phyloP scores from a whole-genome alignment of 192 early-diverging fungal species.

The Podila minutissima region DNA sequence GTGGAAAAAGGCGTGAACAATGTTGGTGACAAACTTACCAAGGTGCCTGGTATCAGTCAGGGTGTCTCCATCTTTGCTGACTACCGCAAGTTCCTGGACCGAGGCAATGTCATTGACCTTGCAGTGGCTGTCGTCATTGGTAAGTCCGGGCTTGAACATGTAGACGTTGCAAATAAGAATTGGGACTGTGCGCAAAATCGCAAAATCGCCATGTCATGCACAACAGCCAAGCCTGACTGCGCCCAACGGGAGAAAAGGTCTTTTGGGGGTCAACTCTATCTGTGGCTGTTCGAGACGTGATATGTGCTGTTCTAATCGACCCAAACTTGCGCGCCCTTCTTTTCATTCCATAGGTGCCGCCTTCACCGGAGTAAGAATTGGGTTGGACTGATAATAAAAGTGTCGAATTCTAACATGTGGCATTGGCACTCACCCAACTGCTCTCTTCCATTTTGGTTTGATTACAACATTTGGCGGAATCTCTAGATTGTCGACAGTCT shows the following conservation, averaged over 20 bases:
- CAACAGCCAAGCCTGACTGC: too few species aligned
- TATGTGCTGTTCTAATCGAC: too few species aligned
- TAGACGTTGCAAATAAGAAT: not conserved
- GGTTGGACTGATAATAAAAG: too few species aligned
- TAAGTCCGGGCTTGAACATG: not conserved
- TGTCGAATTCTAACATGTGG: too few species aligned
- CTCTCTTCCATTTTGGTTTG: not conserved
- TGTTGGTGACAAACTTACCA: conserved; percentile 28
- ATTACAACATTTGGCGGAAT: not conserved
- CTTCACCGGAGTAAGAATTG: conserved; percentile 54
- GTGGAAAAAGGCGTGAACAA: conserved; percentile 35
- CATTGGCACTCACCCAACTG: not conserved
- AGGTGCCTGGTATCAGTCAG: conserved; percentile 48
- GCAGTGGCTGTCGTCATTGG: conserved; percentile 75
- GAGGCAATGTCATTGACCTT: conserved; percentile 69
- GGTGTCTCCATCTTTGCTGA: conserved; percentile 59
- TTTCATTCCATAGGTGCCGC: conserved; percentile 26
- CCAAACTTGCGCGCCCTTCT: not conserved
- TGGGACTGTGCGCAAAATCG: too few species aligned
- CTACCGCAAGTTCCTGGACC: conserved; percentile 61
- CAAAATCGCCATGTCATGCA: too few species aligned
- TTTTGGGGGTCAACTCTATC: not conserved
- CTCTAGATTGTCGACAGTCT: conserved; percentile 47
- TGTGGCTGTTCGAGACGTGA: too few species aligned
- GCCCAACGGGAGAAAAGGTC: too few species aligned